These are phyloP conservation scores for Teunomyces stri DNA, from an alignment of 805 yeast species.

Conservation along the genomic window DNA sequence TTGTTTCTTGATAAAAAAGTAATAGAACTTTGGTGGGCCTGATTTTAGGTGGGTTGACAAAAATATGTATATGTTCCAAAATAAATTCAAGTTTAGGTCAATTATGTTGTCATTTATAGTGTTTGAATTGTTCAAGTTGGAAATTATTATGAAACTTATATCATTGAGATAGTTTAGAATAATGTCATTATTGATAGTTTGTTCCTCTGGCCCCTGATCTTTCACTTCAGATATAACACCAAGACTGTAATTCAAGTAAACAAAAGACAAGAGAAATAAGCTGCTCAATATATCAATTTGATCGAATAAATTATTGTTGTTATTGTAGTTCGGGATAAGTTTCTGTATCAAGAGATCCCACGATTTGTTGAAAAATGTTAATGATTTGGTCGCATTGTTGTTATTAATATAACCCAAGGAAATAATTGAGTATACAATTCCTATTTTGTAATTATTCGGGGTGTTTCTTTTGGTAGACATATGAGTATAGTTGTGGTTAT, in stretches of 20 bases:
- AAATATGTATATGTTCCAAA: conserved; percentile 50
- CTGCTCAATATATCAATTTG: conserved; percentile 44
- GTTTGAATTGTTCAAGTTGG: conserved; percentile 25
- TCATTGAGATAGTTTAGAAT: conserved; percentile 51
- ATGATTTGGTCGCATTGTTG: conserved; percentile 28
- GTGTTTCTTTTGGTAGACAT: conserved; percentile 7
- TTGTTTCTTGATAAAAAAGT: conserved; percentile 13
- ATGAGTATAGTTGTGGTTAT: conserved; percentile 4
- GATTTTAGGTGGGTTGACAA: conserved; percentile 40
- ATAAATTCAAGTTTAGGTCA: conserved; percentile 29
- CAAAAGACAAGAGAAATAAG: conserved; percentile 42
- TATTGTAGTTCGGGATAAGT: conserved; percentile 33
- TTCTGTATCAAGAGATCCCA: conserved; percentile 43
- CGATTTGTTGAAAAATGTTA: conserved; percentile 39
- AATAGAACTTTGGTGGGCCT: conserved; percentile 18
- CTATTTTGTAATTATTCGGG: conserved; percentile 34
- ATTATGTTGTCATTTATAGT: conserved; percentile 27
- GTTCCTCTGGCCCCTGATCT: conserved; percentile 13
- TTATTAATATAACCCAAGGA: conserved; percentile 41
- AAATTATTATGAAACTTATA: conserved; percentile 40
- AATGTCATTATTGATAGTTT: conserved; percentile 42
- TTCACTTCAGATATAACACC: conserved; percentile 13
- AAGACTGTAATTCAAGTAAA: conserved; percentile 40
- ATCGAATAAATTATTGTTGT: conserved; percentile 22
- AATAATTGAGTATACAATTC: conserved; percentile 42